Conservation (phyloP, 176 grass and related monocot genomes). For the Dendrocalamus sinicus region DNA sequence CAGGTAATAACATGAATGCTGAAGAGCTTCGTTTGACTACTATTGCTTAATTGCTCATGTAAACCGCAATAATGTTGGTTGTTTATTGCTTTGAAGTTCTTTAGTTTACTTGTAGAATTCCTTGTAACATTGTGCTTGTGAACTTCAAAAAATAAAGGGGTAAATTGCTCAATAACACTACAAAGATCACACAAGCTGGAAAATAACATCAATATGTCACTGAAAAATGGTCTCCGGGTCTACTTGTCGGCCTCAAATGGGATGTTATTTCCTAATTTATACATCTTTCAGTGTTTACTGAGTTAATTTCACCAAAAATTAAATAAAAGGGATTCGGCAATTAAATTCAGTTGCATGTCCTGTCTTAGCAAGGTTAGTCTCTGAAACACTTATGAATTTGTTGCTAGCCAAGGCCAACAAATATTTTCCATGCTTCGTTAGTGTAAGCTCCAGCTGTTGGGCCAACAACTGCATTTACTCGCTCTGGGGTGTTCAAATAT, state of each 20-base stretch:
- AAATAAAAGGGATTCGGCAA: neutral
- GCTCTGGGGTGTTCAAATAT: neutral
- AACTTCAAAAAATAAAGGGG: neutral
- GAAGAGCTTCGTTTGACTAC: constrained; percentile 16
- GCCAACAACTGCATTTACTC: neutral
- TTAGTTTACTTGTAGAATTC: neutral
- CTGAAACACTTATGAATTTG: neutral
- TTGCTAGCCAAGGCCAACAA: neutral
- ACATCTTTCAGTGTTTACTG: neutral
- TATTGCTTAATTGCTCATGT: constrained; percentile 15
- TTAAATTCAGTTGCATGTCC: constrained; percentile 16
- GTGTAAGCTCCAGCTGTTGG: neutral
- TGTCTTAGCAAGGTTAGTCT: neutral
- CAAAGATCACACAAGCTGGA: neutral
- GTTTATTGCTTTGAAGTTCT: neutral
- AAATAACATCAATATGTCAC: neutral
- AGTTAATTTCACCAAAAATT: neutral
- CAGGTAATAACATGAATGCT: constrained; percentile 62
- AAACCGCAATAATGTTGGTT: neutral
- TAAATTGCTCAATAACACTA: neutral
- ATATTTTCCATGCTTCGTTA: neutral
- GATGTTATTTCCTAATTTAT: neutral
- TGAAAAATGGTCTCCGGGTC: neutral
- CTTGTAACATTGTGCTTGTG: constrained; percentile 7
- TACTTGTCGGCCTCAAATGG: neutral